Evolutionary conservation across 371 early-diverging fungal species (phyloP).

Genomic region (Mortierella polycephala): DNA sequence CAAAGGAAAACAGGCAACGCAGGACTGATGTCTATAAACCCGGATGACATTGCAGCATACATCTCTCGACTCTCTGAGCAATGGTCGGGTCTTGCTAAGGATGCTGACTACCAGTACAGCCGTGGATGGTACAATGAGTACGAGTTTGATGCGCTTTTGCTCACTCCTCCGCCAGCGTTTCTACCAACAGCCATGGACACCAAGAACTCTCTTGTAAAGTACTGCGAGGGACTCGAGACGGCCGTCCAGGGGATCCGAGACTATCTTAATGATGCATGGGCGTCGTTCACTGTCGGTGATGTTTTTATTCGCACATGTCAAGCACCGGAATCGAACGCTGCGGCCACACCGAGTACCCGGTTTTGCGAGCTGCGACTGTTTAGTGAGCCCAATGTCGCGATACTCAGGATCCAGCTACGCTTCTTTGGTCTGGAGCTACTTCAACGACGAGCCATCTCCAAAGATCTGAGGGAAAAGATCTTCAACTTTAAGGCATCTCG

Average conservation of each 20-base stretch:
- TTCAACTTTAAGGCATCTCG: constrained; percentile 19
- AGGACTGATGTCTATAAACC: constrained; percentile 4
- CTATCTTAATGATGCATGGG: constrained; percentile 49
- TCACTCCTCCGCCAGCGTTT: constrained; percentile 43
- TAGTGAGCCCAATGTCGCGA: constrained; percentile 38
- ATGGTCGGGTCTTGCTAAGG: constrained; percentile 51
- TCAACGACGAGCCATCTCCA: constrained; percentile 14
- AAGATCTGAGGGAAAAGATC: constrained; percentile 16
- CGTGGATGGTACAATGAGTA: constrained; percentile 64
- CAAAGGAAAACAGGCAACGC: constrained; percentile 3
- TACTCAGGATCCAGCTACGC: constrained; percentile 38
- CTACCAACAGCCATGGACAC: constrained; percentile 46
- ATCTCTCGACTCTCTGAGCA: constrained; percentile 46
- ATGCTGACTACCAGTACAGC: constrained; percentile 54
- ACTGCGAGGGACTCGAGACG: constrained; percentile 33
- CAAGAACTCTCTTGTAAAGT: constrained; percentile 49
- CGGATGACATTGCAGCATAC: constrained; percentile 28
- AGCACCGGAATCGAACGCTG: constrained; percentile 26
- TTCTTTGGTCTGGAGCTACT: constrained; percentile 39
- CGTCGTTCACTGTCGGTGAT: constrained; percentile 49
- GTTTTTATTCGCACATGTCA: constrained; percentile 51
- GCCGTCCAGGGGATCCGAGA: constrained; percentile 32
- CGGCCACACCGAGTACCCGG: constrained; percentile 24
- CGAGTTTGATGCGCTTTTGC: constrained; percentile 56
- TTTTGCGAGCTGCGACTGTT: constrained; percentile 56